Evolutionary conservation across 495 filamentous ascomycete species (phyloP).

Genomic region (Talaromyces proteolyticus): DNA sequence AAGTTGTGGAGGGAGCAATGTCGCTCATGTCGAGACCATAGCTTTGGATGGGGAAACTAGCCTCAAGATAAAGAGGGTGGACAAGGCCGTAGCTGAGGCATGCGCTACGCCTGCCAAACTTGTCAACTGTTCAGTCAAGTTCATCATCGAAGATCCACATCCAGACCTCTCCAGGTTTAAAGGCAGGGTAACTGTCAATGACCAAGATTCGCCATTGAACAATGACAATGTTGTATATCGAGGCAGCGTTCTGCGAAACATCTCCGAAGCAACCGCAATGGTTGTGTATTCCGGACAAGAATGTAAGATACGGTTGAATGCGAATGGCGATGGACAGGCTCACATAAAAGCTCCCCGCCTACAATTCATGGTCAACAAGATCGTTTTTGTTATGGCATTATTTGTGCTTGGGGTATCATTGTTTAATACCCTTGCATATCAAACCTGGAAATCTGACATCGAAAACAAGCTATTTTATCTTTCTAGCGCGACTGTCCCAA

Average conservation of each 20-base stretch:
- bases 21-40: slow-evolving; percentile 93
- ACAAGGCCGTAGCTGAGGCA: slow-evolving; percentile 54
- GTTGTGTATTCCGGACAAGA: slow-evolving; percentile 94
- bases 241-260: slow-evolving; percentile 85
- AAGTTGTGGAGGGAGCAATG: slow-evolving; percentile 59
- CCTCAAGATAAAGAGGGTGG: slow-evolving; percentile 81
- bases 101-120: slow-evolving; percentile 57
- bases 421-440: slow-evolving; percentile 78
- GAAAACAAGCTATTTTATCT: slow-evolving; percentile 75
- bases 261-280: slow-evolving; percentile 64
- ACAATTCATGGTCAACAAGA: slow-evolving; percentile 75
- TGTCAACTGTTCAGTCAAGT: slow-evolving; percentile 30
- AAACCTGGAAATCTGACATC: slow-evolving; percentile 60
- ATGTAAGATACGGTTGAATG: slow-evolving; percentile 98
- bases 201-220: slow-evolving; percentile 71
- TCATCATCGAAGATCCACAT: slow-evolving; percentile 86
- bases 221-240: slow-evolving; percentile 83
- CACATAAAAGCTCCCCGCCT: slow-evolving; percentile 83
- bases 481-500: slow-evolving; percentile 54
- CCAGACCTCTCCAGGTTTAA: slow-evolving; percentile 90
- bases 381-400: slow-evolving; percentile 75
- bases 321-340: slow-evolving; percentile 72
- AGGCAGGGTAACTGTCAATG: slow-evolving; percentile 63
- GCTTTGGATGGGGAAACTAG: slow-evolving; percentile 93
- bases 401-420: slow-evolving; percentile 76